phyloP scores from a whole-genome alignment of 2,329 filamentous ascomycete species.

The Xylariaceae sp. region DNA sequence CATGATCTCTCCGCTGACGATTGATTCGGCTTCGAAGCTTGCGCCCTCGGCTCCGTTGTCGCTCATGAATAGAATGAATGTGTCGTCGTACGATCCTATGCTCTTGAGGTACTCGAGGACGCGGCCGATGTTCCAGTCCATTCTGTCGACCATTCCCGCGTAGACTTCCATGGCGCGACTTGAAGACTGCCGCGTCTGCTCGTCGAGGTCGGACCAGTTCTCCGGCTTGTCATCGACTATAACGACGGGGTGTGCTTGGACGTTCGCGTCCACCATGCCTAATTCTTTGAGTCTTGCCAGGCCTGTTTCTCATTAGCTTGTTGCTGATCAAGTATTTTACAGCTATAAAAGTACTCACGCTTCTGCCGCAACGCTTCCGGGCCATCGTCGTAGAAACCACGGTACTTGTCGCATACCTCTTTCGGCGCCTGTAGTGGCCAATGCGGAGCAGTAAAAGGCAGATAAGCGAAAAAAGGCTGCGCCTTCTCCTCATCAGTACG shows the following conservation, averaged over 20 bases:
- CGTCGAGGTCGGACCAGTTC: conserved; percentile 22
- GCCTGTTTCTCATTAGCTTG: background rate
- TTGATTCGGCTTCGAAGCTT: conserved; percentile 21
- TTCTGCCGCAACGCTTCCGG: conserved; percentile 53
- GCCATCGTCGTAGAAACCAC: conserved; percentile 58
- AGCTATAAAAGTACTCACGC: conserved; percentile 27
- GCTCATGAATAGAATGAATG: conserved; percentile 53
- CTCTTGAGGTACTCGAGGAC: conserved; percentile 48
- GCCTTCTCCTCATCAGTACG: conserved; percentile 26
- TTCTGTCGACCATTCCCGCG: conserved; percentile 56
- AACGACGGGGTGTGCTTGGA: conserved; percentile 22
- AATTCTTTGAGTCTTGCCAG: conserved; percentile 33
- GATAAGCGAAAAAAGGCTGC: conserved; percentile 56
- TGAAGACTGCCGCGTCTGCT: conserved; percentile 21
- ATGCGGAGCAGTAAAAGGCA: conserved; percentile 60
- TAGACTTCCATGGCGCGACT: conserved; percentile 44
- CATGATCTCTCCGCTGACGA: conserved; percentile 19
- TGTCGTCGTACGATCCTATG: conserved; percentile 52
- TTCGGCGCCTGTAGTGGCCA: conserved; percentile 59
- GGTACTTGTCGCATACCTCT: conserved; percentile 53
- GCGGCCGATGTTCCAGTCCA: conserved; percentile 52
- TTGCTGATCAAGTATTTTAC: background rate
- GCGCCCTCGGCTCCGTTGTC: conserved; percentile 42
- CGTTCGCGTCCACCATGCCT: conserved; percentile 27
- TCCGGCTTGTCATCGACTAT: conserved; percentile 14